Percentiles rank a stretch among this genome's conserved stretches.
These are phyloP conservation scores for Echites panduratus DNA, from an alignment of 257 asterid species.

Conservation along the genomic window DNA sequence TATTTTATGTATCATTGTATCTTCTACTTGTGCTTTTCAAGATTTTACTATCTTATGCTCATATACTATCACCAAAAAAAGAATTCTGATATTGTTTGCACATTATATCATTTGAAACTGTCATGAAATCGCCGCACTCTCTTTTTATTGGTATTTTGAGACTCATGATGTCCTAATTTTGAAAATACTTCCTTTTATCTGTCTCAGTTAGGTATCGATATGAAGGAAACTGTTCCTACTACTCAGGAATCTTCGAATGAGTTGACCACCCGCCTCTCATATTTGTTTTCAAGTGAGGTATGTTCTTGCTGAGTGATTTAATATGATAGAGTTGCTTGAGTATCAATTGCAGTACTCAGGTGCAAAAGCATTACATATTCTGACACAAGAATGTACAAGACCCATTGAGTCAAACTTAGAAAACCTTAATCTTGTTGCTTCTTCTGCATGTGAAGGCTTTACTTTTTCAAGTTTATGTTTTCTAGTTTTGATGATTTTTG, in stretches of 20 bases:
- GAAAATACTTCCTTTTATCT: constrained; percentile 8
- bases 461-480: not conserved
- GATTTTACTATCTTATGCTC: not conserved
- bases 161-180: constrained; percentile 11
- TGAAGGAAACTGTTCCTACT: constrained; percentile 54
- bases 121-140: not conserved
- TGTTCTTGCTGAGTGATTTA: constrained; percentile 10
- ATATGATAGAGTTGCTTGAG: constrained; percentile 8
- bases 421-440: not conserved
- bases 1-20: not conserved
- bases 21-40: not conserved
- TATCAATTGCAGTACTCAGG: not conserved
- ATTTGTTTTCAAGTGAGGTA: constrained; percentile 76
- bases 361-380: not conserved
- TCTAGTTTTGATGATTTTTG: not conserved
- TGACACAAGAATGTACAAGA: not conserved
- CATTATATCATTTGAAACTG: not conserved
- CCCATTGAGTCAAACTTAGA: not conserved
- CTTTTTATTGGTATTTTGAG: constrained; percentile 1
- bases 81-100: not conserved
- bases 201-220: constrained; percentile 70
- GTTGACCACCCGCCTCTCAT: constrained; percentile 56
- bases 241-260: constrained; percentile 71
- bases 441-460: not conserved
- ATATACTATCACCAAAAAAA: too few relatives aligned